phyloP scores from a whole-genome alignment of 129 eudicot genomes.

The Glebionis coronaria region DNA sequence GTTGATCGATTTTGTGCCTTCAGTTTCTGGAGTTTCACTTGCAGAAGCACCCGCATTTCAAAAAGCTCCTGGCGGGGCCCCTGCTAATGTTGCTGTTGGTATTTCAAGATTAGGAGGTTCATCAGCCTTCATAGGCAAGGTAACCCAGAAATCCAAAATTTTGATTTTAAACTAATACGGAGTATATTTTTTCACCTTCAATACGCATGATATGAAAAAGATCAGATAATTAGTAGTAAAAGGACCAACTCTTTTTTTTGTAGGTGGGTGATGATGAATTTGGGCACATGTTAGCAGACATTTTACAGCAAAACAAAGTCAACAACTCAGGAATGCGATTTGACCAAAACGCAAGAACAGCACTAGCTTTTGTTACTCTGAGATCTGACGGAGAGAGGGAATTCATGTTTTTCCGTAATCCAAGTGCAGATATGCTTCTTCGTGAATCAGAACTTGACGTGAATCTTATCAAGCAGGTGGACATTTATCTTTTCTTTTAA shows the following conservation, averaged over 20 bases:
- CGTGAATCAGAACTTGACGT: slow-evolving; percentile 58
- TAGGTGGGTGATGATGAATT: slow-evolving; percentile 66
- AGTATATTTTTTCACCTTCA: background rate
- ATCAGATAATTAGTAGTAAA: no score
- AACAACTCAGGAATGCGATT: slow-evolving; percentile 58
- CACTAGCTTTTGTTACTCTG: slow-evolving; percentile 56
- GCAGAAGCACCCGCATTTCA: slow-evolving; percentile 86
- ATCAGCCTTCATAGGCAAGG: slow-evolving; percentile 90
- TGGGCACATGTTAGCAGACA: slow-evolving; percentile 58
- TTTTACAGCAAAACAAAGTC: slow-evolving; percentile 55
- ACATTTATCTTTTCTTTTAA: slow-evolving; percentile 12
- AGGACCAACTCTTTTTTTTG: background rate
- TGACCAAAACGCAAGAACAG: slow-evolving; percentile 57
- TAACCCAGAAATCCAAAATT: background rate
- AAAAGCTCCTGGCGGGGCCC: slow-evolving; percentile 95
- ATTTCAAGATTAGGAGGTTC: slow-evolving; percentile 80
- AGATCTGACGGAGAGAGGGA: slow-evolving; percentile 61
- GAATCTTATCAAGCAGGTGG: slow-evolving; percentile 48
- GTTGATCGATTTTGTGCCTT: slow-evolving; percentile 87
- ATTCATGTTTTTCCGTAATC: slow-evolving; percentile 57
- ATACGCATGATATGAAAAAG: background rate
- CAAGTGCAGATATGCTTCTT: slow-evolving; percentile 71
- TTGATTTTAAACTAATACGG: background rate
- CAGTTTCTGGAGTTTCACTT: slow-evolving; percentile 74
- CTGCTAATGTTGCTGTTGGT: slow-evolving; percentile 95